These are phyloP conservation scores for Candida pseudocylindracea DNA, from an alignment of 1,139 yeast species.

Conservation along the genomic window DNA sequence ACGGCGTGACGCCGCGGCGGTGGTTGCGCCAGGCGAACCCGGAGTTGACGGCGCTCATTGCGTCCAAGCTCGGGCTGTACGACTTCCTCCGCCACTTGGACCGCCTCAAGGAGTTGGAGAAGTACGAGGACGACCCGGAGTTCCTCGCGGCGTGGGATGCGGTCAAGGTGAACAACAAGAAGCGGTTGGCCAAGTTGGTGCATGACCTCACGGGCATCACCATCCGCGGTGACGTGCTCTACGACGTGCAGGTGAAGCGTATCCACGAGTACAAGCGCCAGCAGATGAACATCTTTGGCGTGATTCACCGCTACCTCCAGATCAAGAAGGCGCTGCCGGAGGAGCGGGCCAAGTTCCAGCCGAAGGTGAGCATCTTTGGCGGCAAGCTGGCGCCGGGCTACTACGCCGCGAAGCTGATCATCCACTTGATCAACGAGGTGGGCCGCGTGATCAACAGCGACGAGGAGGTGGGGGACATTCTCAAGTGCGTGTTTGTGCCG, in stretches of 20 bases:
- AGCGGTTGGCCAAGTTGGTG: slow-evolving; percentile 44
- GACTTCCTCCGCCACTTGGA: slow-evolving; percentile 50
- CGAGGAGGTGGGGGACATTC: slow-evolving; percentile 44
- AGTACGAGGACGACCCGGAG: slow-evolving; percentile 40
- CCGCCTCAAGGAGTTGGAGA: slow-evolving; percentile 42
- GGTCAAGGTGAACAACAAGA: slow-evolving; percentile 52
- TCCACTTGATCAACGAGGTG: slow-evolving; percentile 66
- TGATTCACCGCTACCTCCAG: slow-evolving; percentile 58
- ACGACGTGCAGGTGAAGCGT: slow-evolving; percentile 86
- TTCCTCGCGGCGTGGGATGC: slow-evolving; percentile 54
- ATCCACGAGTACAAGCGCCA: slow-evolving; percentile 94
- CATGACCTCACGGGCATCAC: slow-evolving; percentile 45
- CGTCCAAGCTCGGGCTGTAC: slow-evolving; percentile 49
- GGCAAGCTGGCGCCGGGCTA: slow-evolving; percentile 97
- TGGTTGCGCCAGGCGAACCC: slow-evolving; percentile 95
- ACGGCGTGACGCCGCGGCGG: slow-evolving; percentile 91
- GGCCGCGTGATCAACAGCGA: slow-evolving; percentile 68
- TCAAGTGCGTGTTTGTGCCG: slow-evolving; percentile 75
- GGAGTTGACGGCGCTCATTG: slow-evolving; percentile 44
- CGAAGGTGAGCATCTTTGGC: slow-evolving; percentile 71
- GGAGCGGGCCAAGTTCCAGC: slow-evolving; percentile 37
- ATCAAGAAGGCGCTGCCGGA: slow-evolving; percentile 35
- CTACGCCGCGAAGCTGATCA: slow-evolving; percentile 82
- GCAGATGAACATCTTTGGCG: slow-evolving; percentile 80
- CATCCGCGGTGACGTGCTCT: slow-evolving; percentile 52